Base-by-base conservation (phyloP, 495 filamentous ascomycete species). In the Podospora appendiculata region DNA sequence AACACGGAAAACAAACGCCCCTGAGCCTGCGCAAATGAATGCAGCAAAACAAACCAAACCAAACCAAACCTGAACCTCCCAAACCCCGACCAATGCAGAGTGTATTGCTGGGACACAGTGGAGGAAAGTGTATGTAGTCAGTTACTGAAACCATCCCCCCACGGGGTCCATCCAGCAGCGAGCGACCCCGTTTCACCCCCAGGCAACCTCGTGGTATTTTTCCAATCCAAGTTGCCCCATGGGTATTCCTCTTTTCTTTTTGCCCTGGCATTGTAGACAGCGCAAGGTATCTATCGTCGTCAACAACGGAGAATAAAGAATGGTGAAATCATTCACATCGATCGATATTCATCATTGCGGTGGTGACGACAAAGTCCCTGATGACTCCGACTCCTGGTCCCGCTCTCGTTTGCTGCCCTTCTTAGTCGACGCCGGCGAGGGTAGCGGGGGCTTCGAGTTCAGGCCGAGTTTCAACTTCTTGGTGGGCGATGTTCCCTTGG, bases 381-480 rank as follows among this genome's bases (percentile, higher is more conserved):
- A 76, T 18, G 73, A 77, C 56, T 77, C 74, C 11, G 72, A 75
- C 58, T 74, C 72, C 25, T 62, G 58, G n/a, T 76, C 74, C 19
- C 65, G 59, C 12, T 74, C 67, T 44, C 60, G 54, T 54, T 71
- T 72, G 16, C 52, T 63, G 16, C 53, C 63, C 54, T 72, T 68
- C 46, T 70, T 75, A 0, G 63, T 60, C 32, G 65, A n/a, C n/a
- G n/a, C 58, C 0, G 67, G 55, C 11, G 61, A 59, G n/a, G 68
- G 67, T 32, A 71, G 50, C 8, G 62, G 54, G 11, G 70, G 70
- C 56, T 75, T 76, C 6, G 60, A 41, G 13, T 51, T 57, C 39
- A 48, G 56, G 13, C 58, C 62, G 1, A 70, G 47, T 54, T 78
- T 78, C 17, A 73, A 25, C 68, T 78, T 78, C 61, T 77, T 78